phyloP scores from a whole-genome alignment of 2,329 filamentous ascomycete species.

The Metarhizium sp. region DNA sequence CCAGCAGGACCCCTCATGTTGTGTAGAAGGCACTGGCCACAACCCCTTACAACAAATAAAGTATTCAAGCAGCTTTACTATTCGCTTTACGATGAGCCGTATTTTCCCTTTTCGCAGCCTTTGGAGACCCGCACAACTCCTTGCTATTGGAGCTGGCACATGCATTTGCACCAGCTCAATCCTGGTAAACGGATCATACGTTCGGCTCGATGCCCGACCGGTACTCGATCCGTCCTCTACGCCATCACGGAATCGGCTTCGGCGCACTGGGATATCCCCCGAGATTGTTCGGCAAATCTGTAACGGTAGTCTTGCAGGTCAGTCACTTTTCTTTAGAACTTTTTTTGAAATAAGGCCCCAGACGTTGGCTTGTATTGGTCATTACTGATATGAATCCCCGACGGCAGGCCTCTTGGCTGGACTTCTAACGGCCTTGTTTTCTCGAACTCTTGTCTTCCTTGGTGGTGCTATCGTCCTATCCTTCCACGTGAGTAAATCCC shows the following conservation, averaged over 20 bases:
- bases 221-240: not conserved
- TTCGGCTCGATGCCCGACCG: slow-evolving; percentile 20
- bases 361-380: not conserved
- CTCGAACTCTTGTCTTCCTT: slow-evolving; percentile 57
- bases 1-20: too few relatives aligned
- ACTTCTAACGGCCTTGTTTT: slow-evolving; percentile 60
- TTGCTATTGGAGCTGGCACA: slow-evolving; percentile 18
- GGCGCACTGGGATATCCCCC: slow-evolving; percentile 12
- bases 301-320: slow-evolving; percentile 43
- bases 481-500: slow-evolving; percentile 45
- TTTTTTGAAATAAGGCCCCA: not conserved
- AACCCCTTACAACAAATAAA: too few relatives aligned
- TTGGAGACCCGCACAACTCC: slow-evolving; percentile 8
- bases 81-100: not conserved
- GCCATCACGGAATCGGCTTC: not conserved
- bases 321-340: slow-evolving; percentile 6
- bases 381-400: not conserved
- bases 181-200: slow-evolving; percentile 14
- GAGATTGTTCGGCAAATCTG: slow-evolving; percentile 39
- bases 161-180: slow-evolving; percentile 15
- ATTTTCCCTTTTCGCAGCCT: not conserved
- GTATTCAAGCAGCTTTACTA: too few relatives aligned
- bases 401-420: slow-evolving; percentile 50
- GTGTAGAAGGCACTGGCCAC: too few relatives aligned
- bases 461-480: slow-evolving; percentile 55